Base-by-base conservation (phyloP, 768 basidiomycete genomes). In the Kwoniella sp. region DNA sequence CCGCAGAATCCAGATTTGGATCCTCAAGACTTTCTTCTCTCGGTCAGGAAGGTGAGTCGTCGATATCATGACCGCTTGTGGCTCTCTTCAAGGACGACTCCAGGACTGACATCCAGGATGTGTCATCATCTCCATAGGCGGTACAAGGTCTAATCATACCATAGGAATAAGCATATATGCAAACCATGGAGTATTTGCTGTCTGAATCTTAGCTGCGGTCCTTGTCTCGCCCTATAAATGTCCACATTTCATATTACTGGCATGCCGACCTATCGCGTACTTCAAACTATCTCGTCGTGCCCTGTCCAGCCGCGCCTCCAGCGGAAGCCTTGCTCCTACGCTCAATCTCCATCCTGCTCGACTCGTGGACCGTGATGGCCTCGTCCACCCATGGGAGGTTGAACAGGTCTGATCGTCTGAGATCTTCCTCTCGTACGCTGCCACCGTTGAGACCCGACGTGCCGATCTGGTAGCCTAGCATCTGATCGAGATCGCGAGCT, bases 11-110 rank as follows among this genome's bases (percentile, higher is more conserved):
- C 93, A 97, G 82, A 90, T 95, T 13, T 95, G 93, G 78, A 84
- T 94, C 51, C 86, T 97, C 25, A 92, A 94, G 82, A 94, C 92
- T 22, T 97, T 95, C 87, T 97, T 97, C 83, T 93, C 91, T n/a
- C 87, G 89, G 80, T 93, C 92, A 8, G 92, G 91, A 37, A 86
- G 91, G 80, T 85, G 88, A 75, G 69, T 65, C 22, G 45, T 29
- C 23, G 25, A 50, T 29, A n/a, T 22, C 37, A 41, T 38, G 28
- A 34, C n/a, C 28, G 22, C 28, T 11, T 3, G n/a, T 55, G 29
- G 31, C 23, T 28, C 23, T 9, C 23, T 20, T 29, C 8, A 56
- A 17, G 31, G 17, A 37, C 47, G 4, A 20, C 47, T 23, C 47
- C 38, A 20, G 9, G 17, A 48, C 47, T 23, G 47, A 56, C 30